phyloP scores from a whole-genome alignment of 345 rosid genomes.

The Arabidopsis suecica region DNA sequence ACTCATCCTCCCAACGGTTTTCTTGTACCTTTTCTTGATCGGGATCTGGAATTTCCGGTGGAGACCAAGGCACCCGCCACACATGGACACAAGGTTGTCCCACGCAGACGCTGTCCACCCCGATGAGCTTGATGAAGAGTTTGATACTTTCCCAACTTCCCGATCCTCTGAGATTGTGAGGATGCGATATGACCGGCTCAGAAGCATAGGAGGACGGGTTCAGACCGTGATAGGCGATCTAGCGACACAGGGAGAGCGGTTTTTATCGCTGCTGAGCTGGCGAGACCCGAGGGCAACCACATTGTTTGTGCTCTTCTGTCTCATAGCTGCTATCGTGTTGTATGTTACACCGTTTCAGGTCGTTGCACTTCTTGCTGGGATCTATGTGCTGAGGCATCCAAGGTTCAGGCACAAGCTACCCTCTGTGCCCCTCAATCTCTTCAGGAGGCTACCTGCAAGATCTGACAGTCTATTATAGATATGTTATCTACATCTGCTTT shows the following conservation, averaged over 20 bases:
- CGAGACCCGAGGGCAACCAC: constrained; percentile 95
- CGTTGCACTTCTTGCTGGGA: constrained; percentile 65
- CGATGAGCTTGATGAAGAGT: constrained; percentile 94
- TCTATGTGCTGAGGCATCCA: constrained; percentile 88
- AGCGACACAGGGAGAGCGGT: constrained; percentile 93
- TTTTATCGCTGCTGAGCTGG: constrained; percentile 90
- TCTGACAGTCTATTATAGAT: constrained; percentile 90
- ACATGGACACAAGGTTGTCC: constrained; percentile 94
- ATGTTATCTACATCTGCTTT: constrained; percentile 20
- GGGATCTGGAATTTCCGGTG: constrained; percentile 92
- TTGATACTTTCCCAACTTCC: constrained; percentile 87
- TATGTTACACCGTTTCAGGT: constrained; percentile 94
- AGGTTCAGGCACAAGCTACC: constrained; percentile 91
- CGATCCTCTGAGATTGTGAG: constrained; percentile 69
- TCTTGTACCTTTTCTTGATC: constrained; percentile 86
- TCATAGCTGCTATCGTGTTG: constrained; percentile 77
- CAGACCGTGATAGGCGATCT: constrained; percentile 97
- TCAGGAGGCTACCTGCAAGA: constrained; percentile 93
- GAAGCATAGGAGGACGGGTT: constrained; percentile 90
- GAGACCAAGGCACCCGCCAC: constrained; percentile 95
- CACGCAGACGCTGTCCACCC: constrained; percentile 89
- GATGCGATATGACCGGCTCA: constrained; percentile 89
- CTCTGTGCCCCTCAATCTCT: constrained; percentile 84
- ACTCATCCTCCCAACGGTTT: constrained; percentile 82
- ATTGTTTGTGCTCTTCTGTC: constrained; percentile 81